These are phyloP conservation scores for Tricholoma hemisulphureum DNA, from an alignment of 768 basidiomycete genomes.

Conservation along the genomic window DNA sequence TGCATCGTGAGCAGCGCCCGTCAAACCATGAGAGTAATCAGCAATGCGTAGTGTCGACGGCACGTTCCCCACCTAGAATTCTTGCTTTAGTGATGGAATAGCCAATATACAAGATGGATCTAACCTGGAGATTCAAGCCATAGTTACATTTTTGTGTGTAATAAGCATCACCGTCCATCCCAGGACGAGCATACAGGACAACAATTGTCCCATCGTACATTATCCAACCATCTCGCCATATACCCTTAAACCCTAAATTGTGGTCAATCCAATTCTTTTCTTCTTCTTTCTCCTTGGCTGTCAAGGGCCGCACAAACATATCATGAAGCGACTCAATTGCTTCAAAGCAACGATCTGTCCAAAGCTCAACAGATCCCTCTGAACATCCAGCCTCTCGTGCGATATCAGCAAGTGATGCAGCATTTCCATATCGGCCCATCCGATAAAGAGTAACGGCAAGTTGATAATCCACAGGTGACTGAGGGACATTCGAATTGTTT, in stretches of 20 bases:
- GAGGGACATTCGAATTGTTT: conserved; percentile 18
- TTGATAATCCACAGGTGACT: conserved; percentile 21
- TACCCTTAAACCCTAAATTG: conserved; percentile 5
- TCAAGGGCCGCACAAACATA: conserved; percentile 2
- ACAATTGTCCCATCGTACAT: conserved; percentile 34
- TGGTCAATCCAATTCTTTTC: conserved; percentile 11
- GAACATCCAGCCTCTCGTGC: background rate
- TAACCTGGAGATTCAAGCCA: conserved; percentile 30
- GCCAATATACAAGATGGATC: conserved; percentile 5
- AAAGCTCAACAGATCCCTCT: conserved; percentile 14
- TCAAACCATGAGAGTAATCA: conserved; percentile 20
- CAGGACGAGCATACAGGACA: conserved; percentile 28
- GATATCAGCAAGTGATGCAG: conserved; percentile 4
- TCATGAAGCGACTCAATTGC: conserved; percentile 5
- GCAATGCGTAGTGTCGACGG: conserved; percentile 21
- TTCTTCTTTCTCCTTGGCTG: conserved; percentile 1
- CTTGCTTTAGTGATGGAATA: conserved; percentile 17
- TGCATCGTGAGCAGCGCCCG: conserved; percentile 23
- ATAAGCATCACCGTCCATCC: conserved; percentile 32
- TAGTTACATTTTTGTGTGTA: conserved; percentile 31
- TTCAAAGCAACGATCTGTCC: too few relatives aligned
- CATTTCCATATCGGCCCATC: conserved; percentile 23
- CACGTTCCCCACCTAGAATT: conserved; percentile 19
- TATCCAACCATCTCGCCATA: conserved; percentile 28
- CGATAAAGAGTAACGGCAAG: conserved; percentile 26